A percentile compares a stretch with the other conserved stretches of the same genome.
Evolutionary conservation across 73 alveolate species (phyloP).

Genomic region (Tetrahymena malaccensis): DNA sequence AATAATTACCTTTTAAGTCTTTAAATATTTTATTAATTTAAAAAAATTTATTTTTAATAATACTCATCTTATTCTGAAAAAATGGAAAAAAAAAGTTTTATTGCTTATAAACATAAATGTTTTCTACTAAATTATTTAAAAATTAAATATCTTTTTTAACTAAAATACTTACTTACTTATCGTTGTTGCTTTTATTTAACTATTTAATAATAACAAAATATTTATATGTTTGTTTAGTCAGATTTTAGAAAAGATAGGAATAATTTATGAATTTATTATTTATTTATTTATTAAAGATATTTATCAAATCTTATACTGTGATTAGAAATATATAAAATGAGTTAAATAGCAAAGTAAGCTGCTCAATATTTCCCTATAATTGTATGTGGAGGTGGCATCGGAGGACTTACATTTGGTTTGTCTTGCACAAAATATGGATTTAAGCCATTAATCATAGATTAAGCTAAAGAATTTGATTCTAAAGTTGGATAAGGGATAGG

Average conservation of each 20-base stretch:
- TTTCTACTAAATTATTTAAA: too few relatives aligned
- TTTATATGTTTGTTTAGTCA: not conserved
- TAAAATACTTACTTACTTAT: too few relatives aligned
- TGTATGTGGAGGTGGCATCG: not conserved
- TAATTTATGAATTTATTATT: too few relatives aligned
- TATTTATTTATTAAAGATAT: not conserved
- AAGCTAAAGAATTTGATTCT: not conserved
- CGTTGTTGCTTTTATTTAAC: too few relatives aligned
- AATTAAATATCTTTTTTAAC: too few relatives aligned
- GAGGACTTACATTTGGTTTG: not conserved
- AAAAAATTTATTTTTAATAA: too few relatives aligned
- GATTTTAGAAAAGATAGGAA: not conserved
- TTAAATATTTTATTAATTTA: too few relatives aligned
- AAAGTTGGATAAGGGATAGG: not conserved
- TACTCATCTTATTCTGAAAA: too few relatives aligned
- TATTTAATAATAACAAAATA: too few relatives aligned
- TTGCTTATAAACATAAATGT: too few relatives aligned
- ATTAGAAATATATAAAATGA: not conserved
- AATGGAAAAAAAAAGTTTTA: too few relatives aligned
- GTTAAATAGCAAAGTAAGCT: not conserved
- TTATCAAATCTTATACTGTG: not conserved
- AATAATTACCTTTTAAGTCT: too few relatives aligned
- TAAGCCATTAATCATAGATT: not conserved
- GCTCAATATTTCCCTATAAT: not conserved
- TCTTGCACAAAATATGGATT: not conserved